Percentiles rank a stretch among this genome's conserved stretches.
Conservation (phyloP, 2,329 filamentous ascomycete genomes). For the Daldinia sp. region DNA sequence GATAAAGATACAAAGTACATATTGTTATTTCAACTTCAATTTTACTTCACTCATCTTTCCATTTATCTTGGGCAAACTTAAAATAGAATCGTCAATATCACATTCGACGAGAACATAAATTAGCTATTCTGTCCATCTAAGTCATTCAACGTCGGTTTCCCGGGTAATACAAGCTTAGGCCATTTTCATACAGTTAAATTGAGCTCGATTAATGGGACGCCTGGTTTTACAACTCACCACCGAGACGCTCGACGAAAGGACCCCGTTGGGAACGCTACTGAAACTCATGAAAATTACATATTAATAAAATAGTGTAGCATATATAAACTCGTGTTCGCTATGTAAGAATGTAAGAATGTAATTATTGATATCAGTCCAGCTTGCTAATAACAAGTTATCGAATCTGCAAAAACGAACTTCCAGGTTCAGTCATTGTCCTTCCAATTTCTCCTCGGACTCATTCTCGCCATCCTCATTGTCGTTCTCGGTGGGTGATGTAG, state of each 20-base stretch:
- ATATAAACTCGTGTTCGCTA: background rate
- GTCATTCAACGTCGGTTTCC: too few relatives aligned
- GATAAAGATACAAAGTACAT: background rate
- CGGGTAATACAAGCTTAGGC: too few relatives aligned
- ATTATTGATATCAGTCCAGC: background rate
- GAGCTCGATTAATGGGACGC: too few relatives aligned
- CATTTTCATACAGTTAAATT: background rate
- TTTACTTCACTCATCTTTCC: background rate
- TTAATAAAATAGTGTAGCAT: background rate
- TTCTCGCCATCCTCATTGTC: background rate
- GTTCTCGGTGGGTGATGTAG: background rate
- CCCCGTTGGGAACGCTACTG: too few relatives aligned
- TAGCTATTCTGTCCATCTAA: background rate
- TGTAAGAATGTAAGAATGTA: background rate
- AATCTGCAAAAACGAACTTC: conserved; percentile 13
- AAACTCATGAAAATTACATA: too few relatives aligned
- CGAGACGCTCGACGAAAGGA: background rate
- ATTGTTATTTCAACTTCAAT: background rate
- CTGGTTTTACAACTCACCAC: too few relatives aligned
- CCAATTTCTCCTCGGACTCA: background rate
- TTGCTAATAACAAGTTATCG: background rate
- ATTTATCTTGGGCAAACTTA: background rate
- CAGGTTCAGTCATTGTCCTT: conserved; percentile 6
- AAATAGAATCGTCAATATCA: background rate
- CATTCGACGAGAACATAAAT: background rate